A percentile compares a stretch with the other conserved stretches of the same genome.
phyloP scores from a whole-genome alignment of 2,329 filamentous ascomycete species.

The Drechslerella dactyloides region DNA sequence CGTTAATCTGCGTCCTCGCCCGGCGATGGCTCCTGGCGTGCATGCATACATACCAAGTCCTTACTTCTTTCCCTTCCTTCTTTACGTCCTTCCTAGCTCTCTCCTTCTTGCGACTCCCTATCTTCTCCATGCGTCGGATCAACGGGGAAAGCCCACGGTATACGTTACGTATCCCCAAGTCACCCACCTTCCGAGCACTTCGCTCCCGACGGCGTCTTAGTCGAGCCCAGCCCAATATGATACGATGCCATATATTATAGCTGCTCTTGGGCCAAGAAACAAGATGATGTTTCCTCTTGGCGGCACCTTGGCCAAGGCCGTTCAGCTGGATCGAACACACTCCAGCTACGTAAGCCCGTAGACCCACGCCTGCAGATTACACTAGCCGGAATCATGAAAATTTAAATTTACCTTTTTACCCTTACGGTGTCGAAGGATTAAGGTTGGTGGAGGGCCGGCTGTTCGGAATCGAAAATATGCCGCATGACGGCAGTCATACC shows the following conservation, averaged over 20 bases:
- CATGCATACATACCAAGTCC: neutral
- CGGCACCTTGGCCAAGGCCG: neutral
- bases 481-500: conserved; percentile 31
- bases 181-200: no score
- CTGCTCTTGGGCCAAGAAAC: no score
- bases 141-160: no score
- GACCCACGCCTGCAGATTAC: neutral
- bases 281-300: no score
- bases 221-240: no score
- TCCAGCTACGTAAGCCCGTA: conserved; percentile 45
- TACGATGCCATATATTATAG: no score
- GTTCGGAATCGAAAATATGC: conserved; percentile 48
- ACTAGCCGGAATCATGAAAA: neutral
- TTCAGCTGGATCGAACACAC: conserved; percentile 9
- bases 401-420: neutral
- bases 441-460: conserved; percentile 48
- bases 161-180: no score
- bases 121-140: no score
- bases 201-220: no score
- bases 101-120: no score
- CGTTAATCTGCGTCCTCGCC: neutral
- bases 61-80: no score
- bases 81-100: no score
- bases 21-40: conserved; percentile 3
- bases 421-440: conserved; percentile 2